phyloP scores from a whole-genome alignment of 2,329 filamentous ascomycete genomes.

The Fusarium avenaceum region DNA sequence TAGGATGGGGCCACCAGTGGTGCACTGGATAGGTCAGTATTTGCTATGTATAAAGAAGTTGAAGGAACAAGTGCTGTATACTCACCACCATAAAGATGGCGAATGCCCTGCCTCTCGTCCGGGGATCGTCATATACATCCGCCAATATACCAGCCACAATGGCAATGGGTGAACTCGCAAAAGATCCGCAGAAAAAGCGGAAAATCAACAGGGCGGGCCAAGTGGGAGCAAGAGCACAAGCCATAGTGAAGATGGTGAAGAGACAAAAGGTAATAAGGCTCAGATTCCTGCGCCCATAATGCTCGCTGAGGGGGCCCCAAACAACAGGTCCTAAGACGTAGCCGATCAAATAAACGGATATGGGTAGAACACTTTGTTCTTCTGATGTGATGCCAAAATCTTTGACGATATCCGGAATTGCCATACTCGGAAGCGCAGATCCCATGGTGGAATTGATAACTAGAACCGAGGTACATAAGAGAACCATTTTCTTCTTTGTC shows the following conservation, averaged over 20 bases:
- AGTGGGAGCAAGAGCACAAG: constrained; percentile 66
- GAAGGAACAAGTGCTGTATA: constrained; percentile 6
- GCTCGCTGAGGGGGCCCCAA: constrained; percentile 76
- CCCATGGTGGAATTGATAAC: constrained; percentile 78
- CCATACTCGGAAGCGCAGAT: constrained; percentile 74
- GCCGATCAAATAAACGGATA: constrained; percentile 74
- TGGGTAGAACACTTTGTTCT: constrained; percentile 65
- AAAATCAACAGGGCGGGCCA: constrained; percentile 68
- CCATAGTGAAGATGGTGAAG: constrained; percentile 67
- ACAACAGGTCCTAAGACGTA: constrained; percentile 73
- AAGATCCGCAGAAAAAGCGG: constrained; percentile 66
- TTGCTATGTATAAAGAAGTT: background rate
- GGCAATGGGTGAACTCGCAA: constrained; percentile 71
- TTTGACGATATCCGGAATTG: constrained; percentile 67
- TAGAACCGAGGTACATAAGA: constrained; percentile 68
- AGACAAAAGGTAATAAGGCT: constrained; percentile 61
- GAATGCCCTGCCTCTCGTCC: constrained; percentile 70
- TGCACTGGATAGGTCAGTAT: constrained; percentile 59
- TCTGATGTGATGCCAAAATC: constrained; percentile 69
- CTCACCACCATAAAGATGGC: constrained; percentile 73
- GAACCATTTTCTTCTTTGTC: constrained; percentile 67
- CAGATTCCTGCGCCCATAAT: constrained; percentile 68
- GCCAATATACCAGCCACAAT: constrained; percentile 75
- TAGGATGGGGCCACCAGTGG: constrained; percentile 74
- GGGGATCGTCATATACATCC: constrained; percentile 70